A percentile compares a stretch with the other conserved stretches of the same genome.
Conservation (phyloP, 371 early-diverging fungal species). For the Mortierella sp. region DNA sequence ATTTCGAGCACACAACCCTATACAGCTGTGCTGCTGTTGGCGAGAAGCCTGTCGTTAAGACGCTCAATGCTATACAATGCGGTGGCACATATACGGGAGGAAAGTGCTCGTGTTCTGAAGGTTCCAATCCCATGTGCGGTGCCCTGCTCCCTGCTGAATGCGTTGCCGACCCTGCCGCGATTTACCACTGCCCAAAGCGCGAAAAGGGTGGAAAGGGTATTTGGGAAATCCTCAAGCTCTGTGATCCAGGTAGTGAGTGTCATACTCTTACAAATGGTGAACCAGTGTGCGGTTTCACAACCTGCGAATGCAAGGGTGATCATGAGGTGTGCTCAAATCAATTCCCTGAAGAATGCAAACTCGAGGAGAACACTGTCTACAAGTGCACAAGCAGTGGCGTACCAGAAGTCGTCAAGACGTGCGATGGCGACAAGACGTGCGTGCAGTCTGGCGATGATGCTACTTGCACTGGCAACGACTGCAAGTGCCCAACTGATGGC, state of each 20-base stretch:
- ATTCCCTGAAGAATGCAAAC: conserved; percentile 13
- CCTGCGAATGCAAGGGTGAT: conserved; percentile 9
- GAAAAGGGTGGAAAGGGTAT: neutral
- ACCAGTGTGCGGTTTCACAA: conserved; percentile 13
- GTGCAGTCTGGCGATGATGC: conserved; percentile 9
- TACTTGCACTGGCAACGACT: conserved; percentile 11
- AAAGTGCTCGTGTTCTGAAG: conserved; percentile 3
- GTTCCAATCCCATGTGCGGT: conserved; percentile 9
- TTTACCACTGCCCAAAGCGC: conserved; percentile 22
- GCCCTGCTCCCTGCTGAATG: conserved; percentile 1
- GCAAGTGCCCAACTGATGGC: conserved; percentile 17
- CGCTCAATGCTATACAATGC: conserved; percentile 3
- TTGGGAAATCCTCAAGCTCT: conserved; percentile 2
- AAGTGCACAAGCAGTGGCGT: conserved; percentile 5
- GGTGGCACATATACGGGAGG: conserved; percentile 1
- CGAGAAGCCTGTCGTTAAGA: conserved; percentile 8
- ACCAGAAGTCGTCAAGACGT: neutral
- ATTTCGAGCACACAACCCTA: conserved; percentile 13
- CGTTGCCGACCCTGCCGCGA: conserved; percentile 7
- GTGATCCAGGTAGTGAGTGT: conserved; percentile 10
- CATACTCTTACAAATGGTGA: neutral
- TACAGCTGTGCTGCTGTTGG: conserved; percentile 24
- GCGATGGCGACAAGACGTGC: conserved; percentile 3
- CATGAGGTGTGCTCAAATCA: neutral
- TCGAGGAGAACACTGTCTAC: conserved; percentile 5